phyloP scores from a whole-genome alignment of 2,329 filamentous ascomycete genomes.

The Venturia asperata region DNA sequence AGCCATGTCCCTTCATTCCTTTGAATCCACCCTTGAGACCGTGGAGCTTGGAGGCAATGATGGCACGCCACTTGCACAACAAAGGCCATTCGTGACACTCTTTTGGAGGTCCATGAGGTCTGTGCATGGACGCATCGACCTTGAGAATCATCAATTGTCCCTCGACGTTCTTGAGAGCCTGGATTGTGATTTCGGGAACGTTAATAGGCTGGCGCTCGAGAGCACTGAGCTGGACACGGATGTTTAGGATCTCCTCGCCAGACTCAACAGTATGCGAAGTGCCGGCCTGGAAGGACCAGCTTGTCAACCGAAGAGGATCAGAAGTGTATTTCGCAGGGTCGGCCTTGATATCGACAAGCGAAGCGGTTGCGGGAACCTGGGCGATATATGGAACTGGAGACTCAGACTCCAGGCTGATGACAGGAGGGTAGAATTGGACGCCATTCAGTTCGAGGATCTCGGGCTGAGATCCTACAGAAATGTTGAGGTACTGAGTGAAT shows the following conservation, averaged over 20 bases:
- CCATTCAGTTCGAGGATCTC: slow-evolving; percentile 32
- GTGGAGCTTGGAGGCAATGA: slow-evolving; percentile 30
- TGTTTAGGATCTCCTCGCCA: slow-evolving; percentile 34
- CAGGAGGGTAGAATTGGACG: slow-evolving; percentile 34
- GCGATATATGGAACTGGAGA: slow-evolving; percentile 23
- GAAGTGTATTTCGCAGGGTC: slow-evolving; percentile 22
- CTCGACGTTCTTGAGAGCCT: slow-evolving; percentile 32
- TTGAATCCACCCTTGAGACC: slow-evolving; percentile 22
- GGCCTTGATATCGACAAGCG: slow-evolving; percentile 21
- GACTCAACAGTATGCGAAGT: slow-evolving; percentile 31
- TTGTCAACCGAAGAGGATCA: slow-evolving; percentile 28
- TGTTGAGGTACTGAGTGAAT: slow-evolving; percentile 27
- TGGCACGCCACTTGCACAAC: slow-evolving; percentile 38
- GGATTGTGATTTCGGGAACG: slow-evolving; percentile 31
- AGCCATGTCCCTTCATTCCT: slow-evolving; percentile 30
- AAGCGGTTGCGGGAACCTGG: slow-evolving; percentile 27
- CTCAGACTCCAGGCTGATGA: neutral
- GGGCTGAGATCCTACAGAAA: slow-evolving; percentile 30
- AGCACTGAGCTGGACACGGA: slow-evolving; percentile 32
- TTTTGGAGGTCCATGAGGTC: neutral
- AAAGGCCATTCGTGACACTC: slow-evolving; percentile 29
- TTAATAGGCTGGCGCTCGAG: slow-evolving; percentile 30
- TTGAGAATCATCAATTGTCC: slow-evolving; percentile 35
- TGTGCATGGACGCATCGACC: slow-evolving; percentile 25
- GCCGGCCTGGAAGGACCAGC: slow-evolving; percentile 30